These are phyloP conservation scores for Starmera pachycereana DNA, from an alignment of 805 yeast species.

Conservation along the genomic window DNA sequence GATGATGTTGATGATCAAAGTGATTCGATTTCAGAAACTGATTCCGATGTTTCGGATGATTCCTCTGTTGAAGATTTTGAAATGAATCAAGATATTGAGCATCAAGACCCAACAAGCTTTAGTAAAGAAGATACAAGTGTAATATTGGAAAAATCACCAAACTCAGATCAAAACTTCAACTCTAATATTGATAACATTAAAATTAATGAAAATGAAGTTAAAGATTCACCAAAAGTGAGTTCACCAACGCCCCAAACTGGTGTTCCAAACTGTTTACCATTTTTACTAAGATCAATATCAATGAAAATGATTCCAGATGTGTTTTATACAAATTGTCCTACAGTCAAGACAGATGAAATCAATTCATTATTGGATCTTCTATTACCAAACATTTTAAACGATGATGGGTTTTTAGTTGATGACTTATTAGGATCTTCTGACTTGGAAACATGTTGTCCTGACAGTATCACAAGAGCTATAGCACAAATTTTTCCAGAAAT, in stretches of 20 bases:
- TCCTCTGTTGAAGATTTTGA: constrained; percentile 9
- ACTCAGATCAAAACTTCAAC: too few relatives aligned
- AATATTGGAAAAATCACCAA: too few relatives aligned
- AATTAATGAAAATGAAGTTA: constrained; percentile 4
- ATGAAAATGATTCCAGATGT: constrained; percentile 48
- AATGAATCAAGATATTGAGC: too few relatives aligned
- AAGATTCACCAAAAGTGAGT: constrained; percentile 1
- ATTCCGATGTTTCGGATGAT: constrained; percentile 17
- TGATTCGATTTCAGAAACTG: constrained; percentile 12
- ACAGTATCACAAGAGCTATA: constrained; percentile 14
- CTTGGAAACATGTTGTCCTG: constrained; percentile 6
- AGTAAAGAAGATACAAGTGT: too few relatives aligned
- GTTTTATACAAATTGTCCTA: constrained; percentile 32
- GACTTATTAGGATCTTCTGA: constrained; percentile 1
- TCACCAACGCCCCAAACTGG: constrained; percentile 3
- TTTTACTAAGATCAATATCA: constrained; percentile 55
- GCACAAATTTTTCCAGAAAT: constrained; percentile 20
- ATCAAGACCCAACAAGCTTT: too few relatives aligned
- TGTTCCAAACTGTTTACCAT: constrained; percentile 53
- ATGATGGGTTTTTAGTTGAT: constrained; percentile 12
- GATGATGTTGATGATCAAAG: constrained; percentile 16
- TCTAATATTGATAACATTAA: too few relatives aligned
- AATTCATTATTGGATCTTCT: constrained; percentile 13
- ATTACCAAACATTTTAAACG: constrained; percentile 1
- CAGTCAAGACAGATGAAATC: constrained; percentile 13